Evolutionary conservation across 805 yeast genomes (phyloP).

Genomic region (Sugiyamaella lignohabitans): DNA sequence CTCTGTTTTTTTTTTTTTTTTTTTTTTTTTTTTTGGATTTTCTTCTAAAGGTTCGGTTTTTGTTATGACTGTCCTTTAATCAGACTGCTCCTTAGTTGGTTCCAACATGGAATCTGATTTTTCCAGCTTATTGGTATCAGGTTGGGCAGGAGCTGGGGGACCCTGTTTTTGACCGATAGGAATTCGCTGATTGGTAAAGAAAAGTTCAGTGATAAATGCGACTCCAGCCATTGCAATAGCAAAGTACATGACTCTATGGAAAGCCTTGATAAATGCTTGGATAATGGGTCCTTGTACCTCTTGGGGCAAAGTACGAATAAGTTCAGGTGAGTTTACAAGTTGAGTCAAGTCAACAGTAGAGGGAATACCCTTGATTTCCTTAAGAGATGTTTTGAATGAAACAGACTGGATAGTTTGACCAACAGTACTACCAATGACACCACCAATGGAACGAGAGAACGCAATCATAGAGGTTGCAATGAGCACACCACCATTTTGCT

Average conservation of each 20-base stretch:
- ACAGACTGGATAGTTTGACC: conserved; percentile 33
- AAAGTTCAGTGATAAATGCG: conserved; percentile 1
- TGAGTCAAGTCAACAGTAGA: background rate
- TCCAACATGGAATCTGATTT: too few relatives aligned
- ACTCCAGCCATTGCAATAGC: conserved; percentile 2
- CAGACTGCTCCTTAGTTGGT: too few relatives aligned
- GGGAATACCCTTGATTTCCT: background rate
- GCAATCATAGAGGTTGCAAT: conserved; percentile 41
- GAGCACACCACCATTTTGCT: conserved; percentile 42
- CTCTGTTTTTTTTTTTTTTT: too few relatives aligned
- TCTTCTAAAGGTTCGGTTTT: too few relatives aligned
- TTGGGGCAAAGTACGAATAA: conserved; percentile 6
- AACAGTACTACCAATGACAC: conserved; percentile 38
- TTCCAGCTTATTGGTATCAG: too few relatives aligned
- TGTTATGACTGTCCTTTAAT: too few relatives aligned
- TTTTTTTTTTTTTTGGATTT: too few relatives aligned
- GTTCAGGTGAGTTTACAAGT: conserved; percentile 12
- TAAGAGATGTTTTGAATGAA: conserved; percentile 5
- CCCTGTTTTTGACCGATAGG: background rate
- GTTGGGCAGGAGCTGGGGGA: too few relatives aligned
- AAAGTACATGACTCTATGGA: conserved; percentile 11
- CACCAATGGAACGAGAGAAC: conserved; percentile 40
- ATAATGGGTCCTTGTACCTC: background rate
- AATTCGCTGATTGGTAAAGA: conserved; percentile 9
- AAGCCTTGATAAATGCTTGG: conserved; percentile 9